A percentile compares a stretch with the other conserved stretches of the same genome.
Evolutionary conservation across 352 stramenopile species (phyloP).

Genomic region (Hyaloperonospora arabidopsidis): DNA sequence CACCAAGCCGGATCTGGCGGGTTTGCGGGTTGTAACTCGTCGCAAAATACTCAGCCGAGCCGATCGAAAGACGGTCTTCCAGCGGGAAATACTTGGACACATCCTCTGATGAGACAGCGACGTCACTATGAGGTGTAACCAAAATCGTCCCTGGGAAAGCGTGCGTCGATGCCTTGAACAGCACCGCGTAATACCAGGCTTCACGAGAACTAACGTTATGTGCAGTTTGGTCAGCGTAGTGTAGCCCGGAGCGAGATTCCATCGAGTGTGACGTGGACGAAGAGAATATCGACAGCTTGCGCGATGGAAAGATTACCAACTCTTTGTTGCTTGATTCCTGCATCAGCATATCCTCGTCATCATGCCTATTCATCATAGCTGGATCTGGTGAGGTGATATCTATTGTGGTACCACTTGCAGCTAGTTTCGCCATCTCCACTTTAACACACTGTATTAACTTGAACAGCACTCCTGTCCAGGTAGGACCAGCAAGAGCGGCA

Average conservation of each 20-base stretch:
- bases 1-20: slow-evolving; percentile 42
- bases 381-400: not conserved
- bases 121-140: slow-evolving; percentile 31
- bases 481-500: slow-evolving; percentile 26
- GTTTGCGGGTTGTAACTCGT: slow-evolving; percentile 33
- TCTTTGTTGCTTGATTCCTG: not conserved
- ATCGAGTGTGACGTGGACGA: slow-evolving; percentile 12
- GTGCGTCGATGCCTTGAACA: slow-evolving; percentile 52
- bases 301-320: slow-evolving; percentile 2
- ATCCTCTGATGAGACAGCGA: slow-evolving; percentile 38
- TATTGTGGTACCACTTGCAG: not conserved
- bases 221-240: slow-evolving; percentile 27
- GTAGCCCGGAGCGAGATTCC: slow-evolving; percentile 7
- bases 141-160: slow-evolving; percentile 42
- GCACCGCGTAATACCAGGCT: slow-evolving; percentile 68
- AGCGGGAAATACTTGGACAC: slow-evolving; percentile 53
- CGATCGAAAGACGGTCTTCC: slow-evolving; percentile 52
- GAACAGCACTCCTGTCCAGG: slow-evolving; percentile 46
- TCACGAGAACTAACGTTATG: slow-evolving; percentile 28
- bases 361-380: not conserved
- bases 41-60: slow-evolving; percentile 44
- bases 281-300: slow-evolving; percentile 19
- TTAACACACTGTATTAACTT: slow-evolving; percentile 51
- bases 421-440: slow-evolving; percentile 20
- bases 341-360: slow-evolving; percentile 12